Base-by-base conservation (phyloP, 2,329 filamentous ascomycete species). In the Sphaceloma murrayae region DNA sequence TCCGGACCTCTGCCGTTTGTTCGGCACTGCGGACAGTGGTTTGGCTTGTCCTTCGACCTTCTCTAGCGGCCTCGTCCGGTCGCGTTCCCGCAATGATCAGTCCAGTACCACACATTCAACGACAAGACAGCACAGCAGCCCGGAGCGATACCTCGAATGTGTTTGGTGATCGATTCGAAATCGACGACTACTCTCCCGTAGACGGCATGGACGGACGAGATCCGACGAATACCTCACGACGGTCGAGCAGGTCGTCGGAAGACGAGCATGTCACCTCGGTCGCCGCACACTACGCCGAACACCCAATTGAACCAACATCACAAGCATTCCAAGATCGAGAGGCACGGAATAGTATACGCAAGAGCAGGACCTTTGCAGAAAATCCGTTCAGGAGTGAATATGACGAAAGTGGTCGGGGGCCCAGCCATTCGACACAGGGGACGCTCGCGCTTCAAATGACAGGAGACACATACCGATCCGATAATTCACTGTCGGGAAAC, bases 111-210 rank as follows among this genome's bases (percentile, higher is more conserved):
- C 30, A 58, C 56, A 49, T 56, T 51, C 48, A 51, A 53, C 54
- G 51, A 56, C 52, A 50, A 56, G 46, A 53, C 56, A 53, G 52
- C 53, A 50, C 26, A 21, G 31, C 51, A 53, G 42, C 53, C 53
- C 39, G 52, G 36, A 31, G 42, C 31, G 61, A 58, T 49, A 63
- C 60, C 46, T 53, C 57, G 43, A 62, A 72, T 56, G 62, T 70
- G 45, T 71, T 72, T 51, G 67, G 65, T 56, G 68, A 72, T 54
- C 66, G 69, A 49, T 64, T 62, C 52, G 68, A 67, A 49, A 54
- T 67, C 43, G 57, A 60, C 38, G 62, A 65, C 38, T 47, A 62
- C 48, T 65, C 64, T 46, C 66, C 67, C 27, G 55, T 56, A 22
- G 56, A 58, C 42, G 56, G 53, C 43, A 51, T 51, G 40, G 48